phyloP scores from a whole-genome alignment of 2,329 filamentous ascomycete genomes.

The Trichoderma sp. region DNA sequence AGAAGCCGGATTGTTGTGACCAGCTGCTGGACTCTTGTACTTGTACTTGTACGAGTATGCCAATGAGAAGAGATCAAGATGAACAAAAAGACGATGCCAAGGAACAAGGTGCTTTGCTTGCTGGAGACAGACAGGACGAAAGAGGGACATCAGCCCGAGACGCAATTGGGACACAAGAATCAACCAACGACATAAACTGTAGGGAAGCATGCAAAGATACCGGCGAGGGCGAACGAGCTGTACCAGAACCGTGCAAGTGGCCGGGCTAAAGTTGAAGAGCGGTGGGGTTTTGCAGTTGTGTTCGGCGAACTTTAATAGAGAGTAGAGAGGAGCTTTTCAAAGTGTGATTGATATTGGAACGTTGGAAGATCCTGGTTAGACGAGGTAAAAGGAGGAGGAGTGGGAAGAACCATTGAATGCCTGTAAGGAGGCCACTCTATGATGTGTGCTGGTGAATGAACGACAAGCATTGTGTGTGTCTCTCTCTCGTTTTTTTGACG shows the following conservation, averaged over 20 bases:
- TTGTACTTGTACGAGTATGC: not conserved
- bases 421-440: not conserved
- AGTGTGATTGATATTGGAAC: not conserved
- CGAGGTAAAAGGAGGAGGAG: not conserved
- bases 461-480: not conserved
- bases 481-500: not conserved
- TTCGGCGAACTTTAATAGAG: conserved; percentile 3
- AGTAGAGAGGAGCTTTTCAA: not conserved
- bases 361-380: not conserved
- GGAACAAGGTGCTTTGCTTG: not conserved
- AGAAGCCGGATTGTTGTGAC: not conserved
- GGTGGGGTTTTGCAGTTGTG: not conserved
- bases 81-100: not conserved
- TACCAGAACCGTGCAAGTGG: not conserved
- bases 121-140: not conserved
- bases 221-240: not conserved
- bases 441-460: not conserved
- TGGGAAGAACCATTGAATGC: not conserved
- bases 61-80: not conserved
- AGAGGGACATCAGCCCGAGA: not conserved
- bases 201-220: not conserved
- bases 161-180: not conserved
- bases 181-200: not conserved
- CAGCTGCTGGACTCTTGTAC: no score
- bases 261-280: not conserved